Evolutionary conservation across 139 green algal genomes (phyloP).

Genomic region (Chlorokybus atmophyticus): DNA sequence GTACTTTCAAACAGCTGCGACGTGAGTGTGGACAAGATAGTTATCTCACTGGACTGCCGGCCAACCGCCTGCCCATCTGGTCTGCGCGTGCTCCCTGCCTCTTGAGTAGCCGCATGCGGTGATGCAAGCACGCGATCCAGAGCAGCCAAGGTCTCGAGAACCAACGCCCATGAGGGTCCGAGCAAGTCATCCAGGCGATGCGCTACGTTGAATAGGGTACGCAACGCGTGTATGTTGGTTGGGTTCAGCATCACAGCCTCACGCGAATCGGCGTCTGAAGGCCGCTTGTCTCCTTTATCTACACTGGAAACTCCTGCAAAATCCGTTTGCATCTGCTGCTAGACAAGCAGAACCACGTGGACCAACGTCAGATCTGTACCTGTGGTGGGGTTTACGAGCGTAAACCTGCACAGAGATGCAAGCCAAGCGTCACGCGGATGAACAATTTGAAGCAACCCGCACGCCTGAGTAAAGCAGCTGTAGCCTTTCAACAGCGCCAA

Average conservation of each 20-base stretch:
- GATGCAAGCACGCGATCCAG: constrained; percentile 58
- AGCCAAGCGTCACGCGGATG: constrained; percentile 59
- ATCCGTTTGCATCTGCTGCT: no score
- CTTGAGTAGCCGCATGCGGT: constrained; percentile 51
- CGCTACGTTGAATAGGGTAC: constrained; percentile 68
- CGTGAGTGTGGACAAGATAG: constrained; percentile 24
- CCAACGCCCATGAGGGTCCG: constrained; percentile 45
- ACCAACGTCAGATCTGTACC: no score
- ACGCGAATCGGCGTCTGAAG: no score
- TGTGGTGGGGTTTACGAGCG: constrained; percentile 39
- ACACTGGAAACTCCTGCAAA: no score
- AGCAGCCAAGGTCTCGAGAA: constrained; percentile 52
- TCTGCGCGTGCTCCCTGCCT: no score
- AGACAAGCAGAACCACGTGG: no score
- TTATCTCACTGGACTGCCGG: constrained; percentile 22
- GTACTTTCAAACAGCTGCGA: constrained; percentile 32
- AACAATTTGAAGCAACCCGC: constrained; percentile 39
- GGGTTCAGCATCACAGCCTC: constrained; percentile 36
- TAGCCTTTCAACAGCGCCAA: constrained; percentile 28
- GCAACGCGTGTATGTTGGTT: constrained; percentile 65
- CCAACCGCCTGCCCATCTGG: no score
- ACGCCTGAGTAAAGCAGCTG: constrained; percentile 29
- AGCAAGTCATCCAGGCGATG: constrained; percentile 46
- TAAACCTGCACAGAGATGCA: constrained; percentile 51
- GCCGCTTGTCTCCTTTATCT: no score